Evolutionary conservation across 2,329 filamentous ascomycete species (phyloP).

Genomic region (Arthrinium puccinioides): DNA sequence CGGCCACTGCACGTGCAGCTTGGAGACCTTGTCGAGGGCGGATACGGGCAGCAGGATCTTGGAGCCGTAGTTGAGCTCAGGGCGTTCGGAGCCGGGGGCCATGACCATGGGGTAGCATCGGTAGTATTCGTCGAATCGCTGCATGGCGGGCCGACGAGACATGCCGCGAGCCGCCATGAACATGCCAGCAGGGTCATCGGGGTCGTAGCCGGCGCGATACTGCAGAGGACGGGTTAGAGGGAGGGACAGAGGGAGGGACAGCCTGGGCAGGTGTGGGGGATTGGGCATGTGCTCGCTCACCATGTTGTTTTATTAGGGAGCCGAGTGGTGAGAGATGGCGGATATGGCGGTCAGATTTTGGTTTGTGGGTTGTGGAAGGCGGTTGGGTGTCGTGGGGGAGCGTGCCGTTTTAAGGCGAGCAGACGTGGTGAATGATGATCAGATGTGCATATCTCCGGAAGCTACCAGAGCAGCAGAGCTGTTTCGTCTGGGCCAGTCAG

Average conservation of each 20-base stretch:
- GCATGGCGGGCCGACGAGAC: slow-evolving; percentile 43
- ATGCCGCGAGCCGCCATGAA: slow-evolving; percentile 37
- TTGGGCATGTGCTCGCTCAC: background rate
- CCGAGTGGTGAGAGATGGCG: too few species aligned
- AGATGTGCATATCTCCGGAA: too few species aligned
- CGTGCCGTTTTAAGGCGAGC: too few species aligned
- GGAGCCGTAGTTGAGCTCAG: slow-evolving; percentile 88
- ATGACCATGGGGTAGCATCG: slow-evolving; percentile 93
- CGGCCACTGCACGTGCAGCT: slow-evolving; percentile 93
- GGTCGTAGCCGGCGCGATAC: slow-evolving; percentile 33
- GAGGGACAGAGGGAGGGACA: too few species aligned
- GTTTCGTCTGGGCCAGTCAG: background rate
- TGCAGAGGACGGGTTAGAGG: slow-evolving; percentile 12
- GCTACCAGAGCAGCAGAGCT: too few species aligned
- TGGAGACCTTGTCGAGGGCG: slow-evolving; percentile 91
- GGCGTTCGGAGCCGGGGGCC: slow-evolving; percentile 83
- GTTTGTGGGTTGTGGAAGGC: too few species aligned
- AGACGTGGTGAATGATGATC: too few species aligned
- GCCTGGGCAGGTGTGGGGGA: too few species aligned
- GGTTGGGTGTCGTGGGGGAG: too few species aligned
- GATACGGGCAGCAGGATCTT: slow-evolving; percentile 98
- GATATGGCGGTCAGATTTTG: too few species aligned
- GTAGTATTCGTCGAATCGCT: slow-evolving; percentile 97
- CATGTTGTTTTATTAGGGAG: background rate
- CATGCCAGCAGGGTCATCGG: slow-evolving; percentile 39